Evolutionary conservation across 129 eudicot genomes (phyloP), one percentile per base, ranked within the genome.

Genomic region (Centella asiatica): DNA sequence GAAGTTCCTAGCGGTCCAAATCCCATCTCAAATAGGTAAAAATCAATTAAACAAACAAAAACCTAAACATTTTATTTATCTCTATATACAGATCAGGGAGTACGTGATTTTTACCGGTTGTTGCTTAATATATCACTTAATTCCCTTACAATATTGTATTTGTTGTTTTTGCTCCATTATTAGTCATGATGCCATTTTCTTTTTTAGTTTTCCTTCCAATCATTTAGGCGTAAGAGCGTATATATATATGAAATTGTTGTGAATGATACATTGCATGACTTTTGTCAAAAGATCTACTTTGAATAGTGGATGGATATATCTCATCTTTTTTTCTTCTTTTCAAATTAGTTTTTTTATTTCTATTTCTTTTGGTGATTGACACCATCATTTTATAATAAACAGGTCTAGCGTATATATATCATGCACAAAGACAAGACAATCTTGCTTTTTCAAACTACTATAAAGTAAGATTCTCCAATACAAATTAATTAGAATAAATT

Each of bases 1-100:
- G 74, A 69, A 36, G 74, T 69, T 45, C 74, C 74, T 6, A 69
- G 74, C 6, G 74, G 74, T 47, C 74, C 74, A 18, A 69, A 69
- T 37, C 74, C 74, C 48, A 60, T 69, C 22, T 69, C 74, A 49
- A 69, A 69, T 69, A 50, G 70, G 70, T 66, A 37, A 52, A 50
- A 32, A 20, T 0, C 0, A 29, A 31, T 17, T 5, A 17, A 15
- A 57, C 6, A 10, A 20, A 8, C 24, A 5, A 8, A 12, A 14
- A 19, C 6, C 19, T 27, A 24, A 0, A 37, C 39, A 8, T 13
- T 4, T 2, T 54, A 17, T 24, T 3, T 54, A 6, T 10, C 2
- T 24, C n/a, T 18, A 27, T 10, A 25, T 23, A 24, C n/a, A n/a
- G n/a, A n/a, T n/a, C n/a, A n/a, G n/a, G n/a, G n/a, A n/a, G n/a